Base-by-base conservation (phyloP, 805 yeast species). In the Jamesozyma jinghongensis region DNA sequence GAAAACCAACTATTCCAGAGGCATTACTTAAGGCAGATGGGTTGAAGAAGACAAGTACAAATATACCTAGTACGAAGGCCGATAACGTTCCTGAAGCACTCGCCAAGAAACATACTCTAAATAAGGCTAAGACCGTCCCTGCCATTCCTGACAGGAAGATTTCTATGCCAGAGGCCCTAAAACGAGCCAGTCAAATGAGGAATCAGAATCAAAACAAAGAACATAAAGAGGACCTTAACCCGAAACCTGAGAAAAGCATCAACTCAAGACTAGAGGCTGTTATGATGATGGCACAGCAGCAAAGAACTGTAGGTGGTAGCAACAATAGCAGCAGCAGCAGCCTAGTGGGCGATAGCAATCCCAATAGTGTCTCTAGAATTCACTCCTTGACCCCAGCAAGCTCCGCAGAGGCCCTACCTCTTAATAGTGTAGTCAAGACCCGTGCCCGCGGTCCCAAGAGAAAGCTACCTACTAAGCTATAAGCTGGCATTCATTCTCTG, bases 401-500 rank as follows among this genome's bases (percentile, higher is more conserved):
- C 11, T 5, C 19, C 11, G 17, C 28, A 22, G 13, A 32, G 11
- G 11, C 36, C 4, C 5, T 34, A 14, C 19, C 40, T 8, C 32
- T 63, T 32, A 50, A 36, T 3, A 67, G 62, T 36, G 43, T 52
- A 10, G 65, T 56, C 30, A 65, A 63, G 47, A 44, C 40, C 5
- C 54, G 70, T 40, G 47, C 67, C 7, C 56, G 56, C 16, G 70
- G 68, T 1, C 70, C 69, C 17, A 65, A 56, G 40, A 49, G 71
- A 42, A 54, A 65, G 38, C 49, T 60, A n/a, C 72, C 70, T 2
- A 51, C 48, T 12, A 40, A 34, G 13, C 11, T 42, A 14, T 36
- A 33, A 20, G 19, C 11, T 14, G 12, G 17, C 18, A 10, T n/a
- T n/a, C n/a, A n/a, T n/a, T 5, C 28, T 25, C 7, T 25, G 12